phyloP scores from a whole-genome alignment of 2,329 filamentous ascomycete species.

The Scorias spongiosa region DNA sequence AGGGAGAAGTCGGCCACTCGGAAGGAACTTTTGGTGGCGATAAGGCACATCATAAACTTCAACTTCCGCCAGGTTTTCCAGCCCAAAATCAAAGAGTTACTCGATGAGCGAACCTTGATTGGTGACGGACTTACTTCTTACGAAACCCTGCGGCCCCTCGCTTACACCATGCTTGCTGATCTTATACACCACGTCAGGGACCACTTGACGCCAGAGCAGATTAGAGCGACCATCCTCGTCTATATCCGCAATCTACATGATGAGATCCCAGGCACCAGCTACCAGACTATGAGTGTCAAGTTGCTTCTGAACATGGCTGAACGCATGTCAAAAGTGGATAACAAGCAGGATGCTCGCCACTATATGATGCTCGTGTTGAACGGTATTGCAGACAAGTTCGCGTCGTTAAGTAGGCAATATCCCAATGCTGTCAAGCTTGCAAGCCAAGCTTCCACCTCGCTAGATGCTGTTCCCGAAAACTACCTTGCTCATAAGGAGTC shows the following conservation, averaged over 20 bases:
- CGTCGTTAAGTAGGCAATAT: constrained; percentile 93
- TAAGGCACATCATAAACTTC: constrained; percentile 97
- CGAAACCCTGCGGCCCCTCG: constrained; percentile 86
- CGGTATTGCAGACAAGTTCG: constrained; percentile 96
- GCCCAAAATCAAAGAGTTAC: constrained; percentile 80
- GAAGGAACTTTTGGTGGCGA: constrained; percentile 90
- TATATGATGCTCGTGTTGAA: constrained; percentile 96
- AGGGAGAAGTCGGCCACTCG: constrained; percentile 84
- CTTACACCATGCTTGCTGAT: constrained; percentile 97
- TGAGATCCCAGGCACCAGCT: constrained; percentile 70
- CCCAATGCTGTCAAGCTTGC: constrained; percentile 89
- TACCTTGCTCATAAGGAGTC: constrained; percentile 71
- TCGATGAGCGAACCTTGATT: constrained; percentile 87
- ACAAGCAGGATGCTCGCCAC: constrained; percentile 87
- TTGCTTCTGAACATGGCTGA: constrained; percentile 95
- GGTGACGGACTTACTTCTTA: constrained; percentile 94
- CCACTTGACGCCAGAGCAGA: constrained; percentile 74
- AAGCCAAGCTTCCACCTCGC: constrained; percentile 44
- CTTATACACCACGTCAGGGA: constrained; percentile 94
- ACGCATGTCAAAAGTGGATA: constrained; percentile 82
- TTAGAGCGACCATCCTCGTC: constrained; percentile 87
- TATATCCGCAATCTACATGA: constrained; percentile 95
- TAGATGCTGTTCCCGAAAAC: constrained; percentile 53
- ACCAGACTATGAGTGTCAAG: constrained; percentile 99
- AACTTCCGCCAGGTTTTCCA: constrained; percentile 94